Base-by-base conservation (phyloP, 441 rosid genomes). In the Bocquillonia castaneifolia region DNA sequence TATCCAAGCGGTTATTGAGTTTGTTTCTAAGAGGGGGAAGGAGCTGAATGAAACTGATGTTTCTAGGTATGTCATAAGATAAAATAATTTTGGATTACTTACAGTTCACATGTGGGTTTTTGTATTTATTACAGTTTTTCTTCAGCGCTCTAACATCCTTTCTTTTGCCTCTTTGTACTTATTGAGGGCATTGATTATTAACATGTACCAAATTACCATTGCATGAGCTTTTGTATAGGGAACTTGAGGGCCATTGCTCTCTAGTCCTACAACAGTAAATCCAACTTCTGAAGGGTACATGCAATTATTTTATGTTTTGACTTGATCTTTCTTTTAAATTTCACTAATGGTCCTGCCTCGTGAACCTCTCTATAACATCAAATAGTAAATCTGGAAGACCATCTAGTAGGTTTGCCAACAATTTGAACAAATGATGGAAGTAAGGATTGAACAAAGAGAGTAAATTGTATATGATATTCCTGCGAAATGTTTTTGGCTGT, bases 1-100 rank as follows among this genome's bases (percentile, higher is more conserved):
- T 67, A 89, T 90, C 67, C 95, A 89, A 84, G 97, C 99, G 47
- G 91, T 95, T 78, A 81, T 80, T 78, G 98, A 95, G 80, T 92
- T 95, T 78, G 93, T 90, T 50, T 78, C 84, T 40, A 89, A 82
- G 78, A 85, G 98, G 74, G 97, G 98, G 70, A 76, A 73, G 78
- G 93, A 88, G 79, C 86, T 95, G 72, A 89, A 81, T 66, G 95
- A 86, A 76, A 77, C 74, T 68, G 91, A 95, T 73, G 68, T 95
- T 72, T 82, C 93, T 70, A 92, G 98, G 99, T 95, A 58, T 70
- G 60, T 72, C 25, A 26, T n/a, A 62, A 42, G 44, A 69, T n/a
- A 66, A 76, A 56, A 32, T 52, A 66, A 73, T 60, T 45, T 51
- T 40, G 10, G 25, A 8, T 72, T 47, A 32, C 58, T 52, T 68